Percentiles rank a stretch among this genome's conserved stretches.
These are phyloP conservation scores for Mrakiaceae sp. DNA, from an alignment of 1,284 basidiomycete genomes.

Conservation along the genomic window DNA sequence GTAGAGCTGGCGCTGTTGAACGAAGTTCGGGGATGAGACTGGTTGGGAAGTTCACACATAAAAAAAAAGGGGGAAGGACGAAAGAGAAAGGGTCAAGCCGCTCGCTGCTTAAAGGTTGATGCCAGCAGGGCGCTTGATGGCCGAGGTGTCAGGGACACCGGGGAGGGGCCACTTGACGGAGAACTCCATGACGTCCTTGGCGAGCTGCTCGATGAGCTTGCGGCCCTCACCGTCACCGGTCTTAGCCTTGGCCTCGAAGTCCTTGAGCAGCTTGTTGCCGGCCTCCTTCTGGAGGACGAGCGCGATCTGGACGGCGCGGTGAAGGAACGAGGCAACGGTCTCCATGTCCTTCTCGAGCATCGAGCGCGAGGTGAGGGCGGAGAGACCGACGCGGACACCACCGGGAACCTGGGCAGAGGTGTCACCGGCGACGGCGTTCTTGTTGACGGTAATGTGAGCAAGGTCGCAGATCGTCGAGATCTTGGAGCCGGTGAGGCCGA, in stretches of 20 bases:
- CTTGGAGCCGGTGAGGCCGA: constrained; percentile 92
- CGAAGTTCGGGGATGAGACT: too few relatives aligned
- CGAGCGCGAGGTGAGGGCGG: constrained; percentile 87
- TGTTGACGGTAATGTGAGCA: constrained; percentile 91
- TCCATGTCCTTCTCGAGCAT: constrained; percentile 79
- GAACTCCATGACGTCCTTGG: constrained; percentile 59
- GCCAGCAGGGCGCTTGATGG: neutral
- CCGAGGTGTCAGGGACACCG: constrained; percentile 44
- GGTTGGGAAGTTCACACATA: too few relatives aligned
- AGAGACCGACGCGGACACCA: constrained; percentile 91
- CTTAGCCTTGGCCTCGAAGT: constrained; percentile 80
- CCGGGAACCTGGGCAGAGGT: constrained; percentile 90
- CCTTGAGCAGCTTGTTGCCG: constrained; percentile 87
- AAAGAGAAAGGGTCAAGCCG: neutral
- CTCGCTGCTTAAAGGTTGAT: too few relatives aligned
- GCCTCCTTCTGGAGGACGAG: constrained; percentile 85
- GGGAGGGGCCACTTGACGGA: constrained; percentile 84
- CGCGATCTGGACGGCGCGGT: constrained; percentile 81
- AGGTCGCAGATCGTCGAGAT: constrained; percentile 98
- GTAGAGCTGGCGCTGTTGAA: neutral
- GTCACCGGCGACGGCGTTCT: constrained; percentile 95
- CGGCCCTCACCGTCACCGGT: constrained; percentile 57
- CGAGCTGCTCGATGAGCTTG: constrained; percentile 35
- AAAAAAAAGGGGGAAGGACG: neutral
- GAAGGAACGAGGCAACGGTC: constrained; percentile 79